These are phyloP conservation scores for Citeromyces matritensis DNA, from an alignment of 805 yeast genomes.

Conservation along the genomic window DNA sequence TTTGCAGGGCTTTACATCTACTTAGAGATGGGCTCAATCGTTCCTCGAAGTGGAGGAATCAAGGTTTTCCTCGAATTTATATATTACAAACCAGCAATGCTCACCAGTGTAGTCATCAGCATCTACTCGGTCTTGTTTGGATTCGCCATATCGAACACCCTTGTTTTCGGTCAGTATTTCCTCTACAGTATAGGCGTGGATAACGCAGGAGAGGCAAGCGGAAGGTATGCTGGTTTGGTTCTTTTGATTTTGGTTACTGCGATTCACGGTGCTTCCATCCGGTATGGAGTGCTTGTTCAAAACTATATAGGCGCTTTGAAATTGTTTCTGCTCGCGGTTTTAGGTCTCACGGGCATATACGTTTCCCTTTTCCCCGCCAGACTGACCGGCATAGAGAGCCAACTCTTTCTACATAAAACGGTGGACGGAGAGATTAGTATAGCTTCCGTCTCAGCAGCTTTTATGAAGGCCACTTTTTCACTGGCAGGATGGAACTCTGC, in stretches of 20 bases:
- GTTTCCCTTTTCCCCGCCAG: conserved; percentile 33
- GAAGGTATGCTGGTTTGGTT: conserved; percentile 25
- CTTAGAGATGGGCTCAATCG: conserved; percentile 53
- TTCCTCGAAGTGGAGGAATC: conserved; percentile 66
- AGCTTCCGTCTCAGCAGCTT: conserved; percentile 29
- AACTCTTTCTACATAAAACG: conserved; percentile 12
- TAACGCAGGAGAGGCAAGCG: conserved; percentile 17
- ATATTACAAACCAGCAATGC: conserved; percentile 41
- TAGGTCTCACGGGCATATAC: conserved; percentile 44
- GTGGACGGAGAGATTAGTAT: conserved; percentile 16
- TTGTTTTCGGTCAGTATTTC: conserved; percentile 40
- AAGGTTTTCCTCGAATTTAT: conserved; percentile 59
- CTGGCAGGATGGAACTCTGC: conserved; percentile 41
- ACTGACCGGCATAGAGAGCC: conserved; percentile 25
- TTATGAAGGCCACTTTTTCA: conserved; percentile 35
- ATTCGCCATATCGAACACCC: conserved; percentile 30
- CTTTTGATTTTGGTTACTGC: conserved; percentile 19
- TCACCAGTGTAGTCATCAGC: conserved; percentile 30
- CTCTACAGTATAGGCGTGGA: conserved; percentile 27
- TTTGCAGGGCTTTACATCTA: conserved; percentile 54
- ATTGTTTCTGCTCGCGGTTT: conserved; percentile 31
- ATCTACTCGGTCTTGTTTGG: conserved; percentile 34
- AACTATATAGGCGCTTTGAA: conserved; percentile 51
- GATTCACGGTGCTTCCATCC: conserved; percentile 45
- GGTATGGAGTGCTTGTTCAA: conserved; percentile 44